Evolutionary conservation across 805 yeast genomes (phyloP).

Genomic region (Huiozyma sinensis): DNA sequence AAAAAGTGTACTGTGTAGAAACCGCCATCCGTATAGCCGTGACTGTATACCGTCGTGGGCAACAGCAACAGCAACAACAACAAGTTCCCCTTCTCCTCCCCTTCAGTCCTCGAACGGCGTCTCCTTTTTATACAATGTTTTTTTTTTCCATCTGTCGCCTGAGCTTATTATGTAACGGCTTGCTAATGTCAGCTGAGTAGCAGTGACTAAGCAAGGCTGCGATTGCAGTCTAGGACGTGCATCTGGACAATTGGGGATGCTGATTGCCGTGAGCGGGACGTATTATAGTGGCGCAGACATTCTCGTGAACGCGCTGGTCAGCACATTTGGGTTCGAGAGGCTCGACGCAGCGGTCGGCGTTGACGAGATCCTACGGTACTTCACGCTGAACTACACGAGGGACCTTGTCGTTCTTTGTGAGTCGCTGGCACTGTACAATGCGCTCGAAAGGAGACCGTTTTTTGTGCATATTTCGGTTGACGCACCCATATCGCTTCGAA

Average conservation of each 20-base stretch:
- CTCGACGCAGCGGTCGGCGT: constrained; percentile 6
- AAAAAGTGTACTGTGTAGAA: constrained; percentile 14
- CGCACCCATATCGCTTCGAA: constrained; percentile 50
- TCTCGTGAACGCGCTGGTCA: constrained; percentile 9
- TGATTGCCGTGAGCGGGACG: constrained; percentile 23
- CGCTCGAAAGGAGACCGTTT: constrained; percentile 61
- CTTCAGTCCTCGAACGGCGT: too few relatives aligned
- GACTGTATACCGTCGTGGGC: not conserved
- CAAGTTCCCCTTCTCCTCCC: too few relatives aligned
- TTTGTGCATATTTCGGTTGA: constrained; percentile 72
- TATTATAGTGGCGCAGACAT: constrained; percentile 17
- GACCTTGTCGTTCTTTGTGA: constrained; percentile 48
- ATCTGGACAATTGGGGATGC: constrained; percentile 7
- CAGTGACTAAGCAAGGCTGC: too few relatives aligned
- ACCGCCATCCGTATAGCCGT: not conserved
- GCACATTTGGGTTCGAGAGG: constrained; percentile 10
- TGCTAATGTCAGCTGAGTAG: too few relatives aligned
- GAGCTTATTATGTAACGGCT: too few relatives aligned
- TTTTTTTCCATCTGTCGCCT: too few relatives aligned
- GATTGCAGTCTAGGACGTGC: too few relatives aligned
- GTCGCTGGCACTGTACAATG: constrained; percentile 33
- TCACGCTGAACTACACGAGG: constrained; percentile 55
- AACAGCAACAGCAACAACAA: too few relatives aligned
- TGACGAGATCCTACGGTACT: constrained; percentile 44
- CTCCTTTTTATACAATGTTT: too few relatives aligned